Evolutionary conservation across 1,139 yeast genomes (phyloP).

Genomic region (Suhomyces anneliseae): DNA sequence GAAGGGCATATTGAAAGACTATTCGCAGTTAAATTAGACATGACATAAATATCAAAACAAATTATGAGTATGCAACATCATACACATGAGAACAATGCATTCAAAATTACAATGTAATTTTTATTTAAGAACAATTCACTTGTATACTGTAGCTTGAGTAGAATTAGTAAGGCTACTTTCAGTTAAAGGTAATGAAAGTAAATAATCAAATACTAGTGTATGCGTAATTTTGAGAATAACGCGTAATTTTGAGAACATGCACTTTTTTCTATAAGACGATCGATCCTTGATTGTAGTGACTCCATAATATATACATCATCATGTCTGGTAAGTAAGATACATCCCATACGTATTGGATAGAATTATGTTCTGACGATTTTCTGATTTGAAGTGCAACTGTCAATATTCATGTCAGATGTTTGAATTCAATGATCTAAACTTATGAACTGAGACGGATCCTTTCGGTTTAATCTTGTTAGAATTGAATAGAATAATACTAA

Average conservation of each 20-base stretch:
- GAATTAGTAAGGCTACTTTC: no score
- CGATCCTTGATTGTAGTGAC: background rate
- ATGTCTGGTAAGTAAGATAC: slow-evolving; percentile 15
- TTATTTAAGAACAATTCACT: no score
- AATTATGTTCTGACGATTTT: no score
- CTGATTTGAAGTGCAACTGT: background rate
- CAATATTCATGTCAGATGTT: no score
- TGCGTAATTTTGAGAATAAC: slow-evolving; percentile 3
- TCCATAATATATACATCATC: background rate
- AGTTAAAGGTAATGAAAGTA: background rate
- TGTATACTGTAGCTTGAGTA: no score
- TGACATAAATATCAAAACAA: no score
- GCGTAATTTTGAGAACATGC: slow-evolving; percentile 5
- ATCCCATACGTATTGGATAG: background rate
- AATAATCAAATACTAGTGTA: background rate
- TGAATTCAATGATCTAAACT: no score
- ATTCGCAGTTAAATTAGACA: slow-evolving; percentile 44
- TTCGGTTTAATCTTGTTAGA: no score
- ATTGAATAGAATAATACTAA: slow-evolving; percentile 8
- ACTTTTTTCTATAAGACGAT: background rate
- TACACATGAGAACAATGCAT: background rate
- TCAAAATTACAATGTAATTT: no score
- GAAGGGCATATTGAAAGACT: slow-evolving; percentile 93
- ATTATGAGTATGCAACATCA: background rate
- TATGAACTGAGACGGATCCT: no score